Base-by-base conservation (phyloP, 1,284 basidiomycete species). In the Melampsora larici-populina region DNA sequence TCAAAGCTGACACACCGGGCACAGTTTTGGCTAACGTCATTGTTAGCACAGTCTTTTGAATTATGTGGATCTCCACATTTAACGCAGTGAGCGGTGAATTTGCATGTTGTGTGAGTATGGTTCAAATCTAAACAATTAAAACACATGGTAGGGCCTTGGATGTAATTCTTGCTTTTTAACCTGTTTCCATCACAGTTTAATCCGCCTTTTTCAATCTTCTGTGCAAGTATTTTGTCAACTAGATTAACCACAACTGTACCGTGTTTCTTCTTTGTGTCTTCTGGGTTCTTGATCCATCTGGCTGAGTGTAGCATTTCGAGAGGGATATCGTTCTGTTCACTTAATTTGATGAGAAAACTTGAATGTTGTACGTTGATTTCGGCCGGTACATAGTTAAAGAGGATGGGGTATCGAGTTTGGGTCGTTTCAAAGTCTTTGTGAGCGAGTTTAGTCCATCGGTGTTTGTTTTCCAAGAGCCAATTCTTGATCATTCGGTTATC, bases 391-490 rank as follows among this genome's bases (percentile, higher is more conserved):
- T 49, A 72, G 58, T 72, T 49, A 5, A 72, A 26, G 24, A 72
- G 18, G 40, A 63, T 55, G n/a, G 33, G 58, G 26, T 62, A 58
- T 21, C 33, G 31, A 21, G 40, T 26, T 26, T 33, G 55, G 9
- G 26, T 9, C 1, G 70, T 72, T 26, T 60, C 24, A 5, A 72
- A 63, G 3, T 21, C 26, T 5, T 26, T 49, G 31, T 72, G 9
- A 40, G 55, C 40, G 4, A 60, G 18, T 4, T 24, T 21, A 24
- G 55, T 72, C 70, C 70, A 72, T 1, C n/a, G 1, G 17, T 72
- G 70, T 55, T 72, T 72, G 40, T 72, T 72, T 17, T 62, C 58
- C 21, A 72, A 7, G 2, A 72, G 58, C 70, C 70, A 72, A 6
- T 24, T 21, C 13, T 6, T 24, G 5, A 55, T 55, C 18, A 24